These are phyloP conservation scores for Phlebiopsis gigantea DNA, from an alignment of 768 basidiomycete species.

Conservation along the genomic window DNA sequence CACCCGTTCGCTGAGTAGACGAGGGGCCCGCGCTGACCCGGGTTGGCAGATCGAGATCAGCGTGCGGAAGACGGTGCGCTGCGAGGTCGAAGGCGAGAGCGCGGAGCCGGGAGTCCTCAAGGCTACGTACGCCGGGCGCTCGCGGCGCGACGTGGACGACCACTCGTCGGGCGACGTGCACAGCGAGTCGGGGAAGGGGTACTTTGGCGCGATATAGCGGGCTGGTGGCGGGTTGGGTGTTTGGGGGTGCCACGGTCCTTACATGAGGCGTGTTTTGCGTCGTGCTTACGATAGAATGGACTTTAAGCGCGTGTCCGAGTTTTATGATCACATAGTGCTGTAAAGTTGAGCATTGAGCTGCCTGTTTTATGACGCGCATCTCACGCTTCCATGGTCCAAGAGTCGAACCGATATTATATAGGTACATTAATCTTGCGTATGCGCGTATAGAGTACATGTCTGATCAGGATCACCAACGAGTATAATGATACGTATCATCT, in stretches of 20 bases:
- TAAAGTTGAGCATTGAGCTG: neutral
- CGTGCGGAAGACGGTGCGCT: slow-evolving; percentile 9
- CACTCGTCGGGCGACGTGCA: neutral
- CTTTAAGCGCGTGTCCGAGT: too few species aligned
- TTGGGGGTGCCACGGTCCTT: neutral
- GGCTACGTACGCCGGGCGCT: neutral
- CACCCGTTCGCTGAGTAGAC: neutral
- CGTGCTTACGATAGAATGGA: too few species aligned
- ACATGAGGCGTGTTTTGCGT: neutral
- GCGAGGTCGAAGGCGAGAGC: slow-evolving; percentile 5
- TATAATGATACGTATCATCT: neutral
- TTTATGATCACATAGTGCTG: too few species aligned
- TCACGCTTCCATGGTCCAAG: too few species aligned
- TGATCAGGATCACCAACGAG: neutral
- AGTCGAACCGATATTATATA: neutral
- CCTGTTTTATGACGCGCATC: neutral
- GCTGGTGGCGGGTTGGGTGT: neutral
- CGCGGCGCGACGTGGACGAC: neutral
- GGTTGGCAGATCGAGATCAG: slow-evolving; percentile 13
- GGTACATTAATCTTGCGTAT: neutral
- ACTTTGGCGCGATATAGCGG: neutral
- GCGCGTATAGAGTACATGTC: neutral
- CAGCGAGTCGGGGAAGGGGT: neutral
- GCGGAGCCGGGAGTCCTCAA: neutral
- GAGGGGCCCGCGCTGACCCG: neutral